Conservation (phyloP, 1,284 basidiomycete genomes). For the Apiotrichum laibachii region DNA sequence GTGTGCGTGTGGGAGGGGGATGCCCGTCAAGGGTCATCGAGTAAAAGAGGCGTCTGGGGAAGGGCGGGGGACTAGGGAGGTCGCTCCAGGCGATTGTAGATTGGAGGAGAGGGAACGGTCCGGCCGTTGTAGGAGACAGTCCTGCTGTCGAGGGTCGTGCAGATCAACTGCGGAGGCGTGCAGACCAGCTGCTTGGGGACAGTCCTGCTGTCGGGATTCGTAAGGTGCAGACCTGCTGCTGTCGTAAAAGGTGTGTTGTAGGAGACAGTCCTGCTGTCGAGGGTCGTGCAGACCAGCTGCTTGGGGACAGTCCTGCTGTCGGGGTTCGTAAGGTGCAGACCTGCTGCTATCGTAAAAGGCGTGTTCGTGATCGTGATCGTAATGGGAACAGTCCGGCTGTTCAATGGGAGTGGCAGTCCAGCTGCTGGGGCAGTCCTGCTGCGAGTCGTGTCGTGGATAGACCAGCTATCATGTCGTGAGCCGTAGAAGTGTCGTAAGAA, state of each 20-base stretch:
- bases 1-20: not conserved
- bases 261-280: slow-evolving; percentile 2
- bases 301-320: not conserved
- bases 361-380: not conserved
- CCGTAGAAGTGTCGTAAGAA: not conserved
- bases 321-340: not conserved
- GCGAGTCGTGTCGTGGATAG: not conserved
- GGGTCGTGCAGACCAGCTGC: too few relatives aligned
- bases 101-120: not conserved
- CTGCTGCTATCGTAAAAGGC: not conserved
- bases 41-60: not conserved
- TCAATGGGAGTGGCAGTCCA: not conserved
- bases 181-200: too few relatives aligned
- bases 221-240: not conserved
- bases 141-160: not conserved
- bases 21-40: not conserved
- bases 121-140: slow-evolving; percentile 1
- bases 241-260: not conserved
- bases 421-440: slow-evolving; percentile 1
- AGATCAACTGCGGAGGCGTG: too few relatives aligned
- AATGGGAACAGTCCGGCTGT: not conserved
- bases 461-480: slow-evolving; percentile 3
- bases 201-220: not conserved
- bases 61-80: not conserved
- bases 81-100: not conserved